These are phyloP conservation scores for Kwoniella bestiolae DNA, from an alignment of 768 basidiomycete species.

Conservation along the genomic window DNA sequence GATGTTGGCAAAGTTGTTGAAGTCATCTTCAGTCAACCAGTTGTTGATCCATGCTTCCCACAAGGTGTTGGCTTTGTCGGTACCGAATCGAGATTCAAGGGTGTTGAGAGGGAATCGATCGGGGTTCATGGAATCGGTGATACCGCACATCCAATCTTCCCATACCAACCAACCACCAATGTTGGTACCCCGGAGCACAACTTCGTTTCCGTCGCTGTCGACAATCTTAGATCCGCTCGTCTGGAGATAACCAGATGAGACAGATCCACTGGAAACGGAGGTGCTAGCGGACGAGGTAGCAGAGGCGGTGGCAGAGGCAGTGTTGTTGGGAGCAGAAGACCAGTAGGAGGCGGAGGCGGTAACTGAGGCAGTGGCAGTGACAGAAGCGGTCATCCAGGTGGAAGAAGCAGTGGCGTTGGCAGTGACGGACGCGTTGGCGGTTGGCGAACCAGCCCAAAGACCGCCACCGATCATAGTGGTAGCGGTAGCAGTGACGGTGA, in stretches of 20 bases:
- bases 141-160: conserved; percentile 54
- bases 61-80: conserved; percentile 31
- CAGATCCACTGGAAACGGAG: conserved; percentile 18
- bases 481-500: conserved; percentile 18
- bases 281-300: conserved; percentile 27
- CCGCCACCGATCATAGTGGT: conserved; percentile 26
- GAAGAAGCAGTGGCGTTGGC: conserved; percentile 25
- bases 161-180: conserved; percentile 52
- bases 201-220: conserved; percentile 42
- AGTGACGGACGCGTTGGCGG: conserved; percentile 15
- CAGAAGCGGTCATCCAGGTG: conserved; percentile 20
- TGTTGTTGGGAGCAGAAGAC: no score
- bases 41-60: conserved; percentile 49
- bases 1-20: conserved; percentile 36
- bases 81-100: conserved; percentile 45
- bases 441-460: conserved; percentile 19
- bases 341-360: conserved; percentile 4
- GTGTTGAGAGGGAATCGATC: conserved; percentile 50
- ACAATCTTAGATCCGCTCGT: conserved; percentile 45
- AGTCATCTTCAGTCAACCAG: conserved; percentile 43
- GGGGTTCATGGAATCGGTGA: conserved; percentile 43
- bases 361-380: conserved; percentile 1
- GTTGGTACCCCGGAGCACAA: conserved; percentile 47
- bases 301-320: conserved; percentile 14
- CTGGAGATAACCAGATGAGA: conserved; percentile 42